Evolutionary conservation across 176 grass and related monocot species (phyloP).

Genomic region (Oryza punctata): DNA sequence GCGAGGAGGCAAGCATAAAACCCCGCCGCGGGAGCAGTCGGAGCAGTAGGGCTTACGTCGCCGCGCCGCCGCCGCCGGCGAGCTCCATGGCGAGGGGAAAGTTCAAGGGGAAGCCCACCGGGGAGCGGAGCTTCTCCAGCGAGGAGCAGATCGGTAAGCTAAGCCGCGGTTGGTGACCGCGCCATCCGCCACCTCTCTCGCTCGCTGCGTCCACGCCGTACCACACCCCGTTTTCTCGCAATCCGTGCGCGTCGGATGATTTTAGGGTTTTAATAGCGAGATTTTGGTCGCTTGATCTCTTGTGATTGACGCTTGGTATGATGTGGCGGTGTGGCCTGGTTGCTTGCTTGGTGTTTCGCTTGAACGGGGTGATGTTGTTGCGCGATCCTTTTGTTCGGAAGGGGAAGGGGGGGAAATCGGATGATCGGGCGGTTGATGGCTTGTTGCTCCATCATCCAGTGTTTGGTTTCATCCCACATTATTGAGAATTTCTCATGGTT

Average conservation of each 20-base stretch:
- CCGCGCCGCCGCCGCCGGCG: background rate
- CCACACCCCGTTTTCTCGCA: background rate
- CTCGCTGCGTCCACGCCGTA: no score
- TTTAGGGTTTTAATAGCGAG: background rate
- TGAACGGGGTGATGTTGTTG: background rate
- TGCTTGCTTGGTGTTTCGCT: background rate
- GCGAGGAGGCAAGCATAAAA: conserved; percentile 1
- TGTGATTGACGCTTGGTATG: no score
- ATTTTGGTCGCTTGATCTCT: background rate
- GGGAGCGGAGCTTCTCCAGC: conserved; percentile 74
- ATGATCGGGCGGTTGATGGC: background rate
- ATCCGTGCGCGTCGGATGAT: background rate
- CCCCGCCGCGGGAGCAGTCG: background rate
- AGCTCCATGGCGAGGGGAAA: conserved; percentile 74
- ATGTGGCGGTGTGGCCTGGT: no score
- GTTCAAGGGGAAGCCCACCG: conserved; percentile 93
- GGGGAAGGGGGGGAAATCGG: no score
- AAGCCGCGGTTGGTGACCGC: no score
- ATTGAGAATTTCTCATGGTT: background rate
- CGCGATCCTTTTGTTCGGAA: background rate
- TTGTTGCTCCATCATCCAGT: background rate
- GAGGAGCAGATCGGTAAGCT: conserved; percentile 76
- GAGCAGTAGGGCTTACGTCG: conserved; percentile 3
- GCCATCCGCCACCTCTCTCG: no score
- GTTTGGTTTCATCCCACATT: background rate